phyloP scores from a whole-genome alignment of 306 rosid genomes.

The Quercus gilva region DNA sequence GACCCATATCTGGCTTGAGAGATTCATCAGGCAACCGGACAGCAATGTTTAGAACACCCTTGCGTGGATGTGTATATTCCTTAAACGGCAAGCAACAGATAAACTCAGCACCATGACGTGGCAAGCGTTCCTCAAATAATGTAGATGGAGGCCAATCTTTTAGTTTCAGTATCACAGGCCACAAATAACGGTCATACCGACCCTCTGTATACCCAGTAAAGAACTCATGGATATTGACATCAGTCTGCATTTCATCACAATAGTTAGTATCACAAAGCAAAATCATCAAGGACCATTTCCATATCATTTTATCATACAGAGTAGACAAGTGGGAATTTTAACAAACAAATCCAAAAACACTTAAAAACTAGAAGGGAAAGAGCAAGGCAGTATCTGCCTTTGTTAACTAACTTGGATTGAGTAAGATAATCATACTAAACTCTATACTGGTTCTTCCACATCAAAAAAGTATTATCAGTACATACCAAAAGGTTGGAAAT shows the following conservation, averaged over 20 bases:
- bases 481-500: neutral
- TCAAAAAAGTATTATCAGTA: too few relatives aligned
- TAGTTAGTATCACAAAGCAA: slow-evolving; percentile 2
- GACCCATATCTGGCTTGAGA: slow-evolving; percentile 85
- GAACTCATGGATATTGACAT: slow-evolving; percentile 77
- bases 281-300: neutral
- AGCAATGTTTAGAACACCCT: slow-evolving; percentile 56
- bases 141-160: slow-evolving; percentile 90
- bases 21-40: slow-evolving; percentile 19
- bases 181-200: slow-evolving; percentile 18
- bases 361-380: neutral
- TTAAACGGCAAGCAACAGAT: slow-evolving; percentile 65
- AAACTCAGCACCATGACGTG: slow-evolving; percentile 83
- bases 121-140: slow-evolving; percentile 69
- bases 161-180: slow-evolving; percentile 86
- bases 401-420: too few relatives aligned
- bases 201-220: slow-evolving; percentile 68
- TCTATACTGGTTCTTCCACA: too few relatives aligned
- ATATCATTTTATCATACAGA: neutral
- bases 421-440: too few relatives aligned
- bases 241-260: slow-evolving; percentile 49
- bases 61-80: slow-evolving; percentile 66
- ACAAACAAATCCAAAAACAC: neutral
- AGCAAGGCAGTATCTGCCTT: too few relatives aligned
- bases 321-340: neutral